phyloP scores from a whole-genome alignment of 2,329 filamentous ascomycete species.

The Clonostachys rosea region DNA sequence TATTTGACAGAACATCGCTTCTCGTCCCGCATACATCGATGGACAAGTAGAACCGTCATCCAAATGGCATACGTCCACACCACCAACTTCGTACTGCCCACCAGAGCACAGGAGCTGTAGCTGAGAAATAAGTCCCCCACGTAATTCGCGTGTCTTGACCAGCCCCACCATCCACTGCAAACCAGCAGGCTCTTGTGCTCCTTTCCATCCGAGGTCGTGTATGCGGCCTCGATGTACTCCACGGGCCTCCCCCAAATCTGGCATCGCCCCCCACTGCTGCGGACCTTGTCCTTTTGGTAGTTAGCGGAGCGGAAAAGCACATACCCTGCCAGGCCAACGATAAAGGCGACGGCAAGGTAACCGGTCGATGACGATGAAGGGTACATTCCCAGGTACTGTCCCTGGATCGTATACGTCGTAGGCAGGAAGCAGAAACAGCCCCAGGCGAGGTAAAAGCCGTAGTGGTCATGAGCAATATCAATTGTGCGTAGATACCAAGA shows the following conservation, averaged over 20 bases:
- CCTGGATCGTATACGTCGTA: constrained; percentile 39
- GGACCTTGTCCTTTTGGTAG: constrained; percentile 34
- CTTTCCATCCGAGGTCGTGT: constrained; percentile 32
- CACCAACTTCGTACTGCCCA: constrained; percentile 25
- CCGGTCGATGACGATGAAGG: constrained; percentile 21
- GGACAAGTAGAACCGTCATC: constrained; percentile 35
- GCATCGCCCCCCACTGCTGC: constrained; percentile 29
- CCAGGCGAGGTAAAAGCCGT: constrained; percentile 38
- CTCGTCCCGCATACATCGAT: constrained; percentile 39
- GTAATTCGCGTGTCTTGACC: constrained; percentile 20
- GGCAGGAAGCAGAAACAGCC: constrained; percentile 39
- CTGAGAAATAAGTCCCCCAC: constrained; percentile 16
- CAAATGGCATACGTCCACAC: constrained; percentile 40
- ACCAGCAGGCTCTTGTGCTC: constrained; percentile 23
- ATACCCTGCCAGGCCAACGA: constrained; percentile 24
- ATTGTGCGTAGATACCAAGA: constrained; percentile 42
- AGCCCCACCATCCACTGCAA: constrained; percentile 20
- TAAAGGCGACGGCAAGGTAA: constrained; percentile 11
- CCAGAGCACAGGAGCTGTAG: constrained; percentile 34
- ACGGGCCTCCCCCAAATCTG: constrained; percentile 35
- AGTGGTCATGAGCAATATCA: constrained; percentile 37
- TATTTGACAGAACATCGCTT: constrained; percentile 37
- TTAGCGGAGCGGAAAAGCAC: constrained; percentile 37
- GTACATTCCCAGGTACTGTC: constrained; percentile 37
- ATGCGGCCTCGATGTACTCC: constrained; percentile 27